phyloP scores from a whole-genome alignment of 2,329 filamentous ascomycete species.

The Pyrenophora seminiperda region DNA sequence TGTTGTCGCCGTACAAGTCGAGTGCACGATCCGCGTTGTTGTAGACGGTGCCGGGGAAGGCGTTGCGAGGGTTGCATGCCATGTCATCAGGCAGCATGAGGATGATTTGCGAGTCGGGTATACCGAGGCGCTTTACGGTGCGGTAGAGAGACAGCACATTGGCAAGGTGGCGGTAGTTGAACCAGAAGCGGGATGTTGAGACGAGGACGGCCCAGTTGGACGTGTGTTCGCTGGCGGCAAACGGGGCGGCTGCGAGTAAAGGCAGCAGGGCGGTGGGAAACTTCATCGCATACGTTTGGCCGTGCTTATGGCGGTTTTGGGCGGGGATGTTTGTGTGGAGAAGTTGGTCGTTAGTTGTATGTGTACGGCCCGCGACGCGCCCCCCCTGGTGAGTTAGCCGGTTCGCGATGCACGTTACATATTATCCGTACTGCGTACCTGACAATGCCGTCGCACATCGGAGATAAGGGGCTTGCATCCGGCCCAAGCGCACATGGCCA shows the following conservation, averaged over 20 bases:
- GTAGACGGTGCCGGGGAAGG: constrained; percentile 96
- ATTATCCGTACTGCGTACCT: constrained; percentile 27
- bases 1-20: constrained; percentile 97
- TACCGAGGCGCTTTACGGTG: constrained; percentile 95
- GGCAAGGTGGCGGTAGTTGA: constrained; percentile 98
- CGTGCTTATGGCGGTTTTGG: neutral
- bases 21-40: constrained; percentile 96
- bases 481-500: constrained; percentile 16
- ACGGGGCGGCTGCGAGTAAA: constrained; percentile 42
- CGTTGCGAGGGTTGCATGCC: constrained; percentile 98
- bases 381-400: neutral
- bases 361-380: constrained; percentile 8
- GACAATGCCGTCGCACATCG: too few species aligned
- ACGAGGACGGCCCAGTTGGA: constrained; percentile 99
- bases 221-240: constrained; percentile 75
- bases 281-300: constrained; percentile 27
- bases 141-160: constrained; percentile 98
- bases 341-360: neutral
- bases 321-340: neutral
- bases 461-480: constrained; percentile 32
- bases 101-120: constrained; percentile 98
- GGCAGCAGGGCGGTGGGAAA: constrained; percentile 32
- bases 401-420: constrained; percentile 28
- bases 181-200: constrained; percentile 98
- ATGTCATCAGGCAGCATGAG: constrained; percentile 99